Evolutionary conservation across 768 basidiomycete genomes (phyloP).

Genomic region (Russula emetica): DNA sequence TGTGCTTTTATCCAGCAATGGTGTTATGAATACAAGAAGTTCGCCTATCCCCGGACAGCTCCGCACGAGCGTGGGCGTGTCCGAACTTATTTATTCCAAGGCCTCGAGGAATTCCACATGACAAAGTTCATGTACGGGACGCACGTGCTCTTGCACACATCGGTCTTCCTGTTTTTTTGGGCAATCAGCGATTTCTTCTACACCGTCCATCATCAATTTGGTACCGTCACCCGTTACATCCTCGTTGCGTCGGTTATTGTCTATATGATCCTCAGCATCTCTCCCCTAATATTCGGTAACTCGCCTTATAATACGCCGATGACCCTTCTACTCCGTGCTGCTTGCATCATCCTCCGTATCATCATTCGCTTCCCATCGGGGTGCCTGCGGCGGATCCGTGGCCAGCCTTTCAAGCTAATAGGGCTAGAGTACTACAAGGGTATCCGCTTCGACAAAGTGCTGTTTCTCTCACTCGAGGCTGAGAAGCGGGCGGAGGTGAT

Average conservation of each 20-base stretch:
- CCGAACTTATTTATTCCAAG: slow-evolving; percentile 11
- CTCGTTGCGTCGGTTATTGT: neutral
- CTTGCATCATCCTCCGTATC: neutral
- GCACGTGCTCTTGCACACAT: slow-evolving; percentile 14
- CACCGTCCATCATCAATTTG: neutral
- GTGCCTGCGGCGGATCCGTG: neutral
- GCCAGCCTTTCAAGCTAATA: neutral
- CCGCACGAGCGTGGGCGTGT: slow-evolving; percentile 18
- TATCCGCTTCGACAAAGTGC: slow-evolving; percentile 4
- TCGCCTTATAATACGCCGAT: slow-evolving; percentile 20
- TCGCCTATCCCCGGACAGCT: slow-evolving; percentile 3
- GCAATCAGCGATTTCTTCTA: slow-evolving; percentile 12
- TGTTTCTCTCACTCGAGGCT: neutral
- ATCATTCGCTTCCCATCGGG: neutral
- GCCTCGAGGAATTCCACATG: slow-evolving; percentile 15
- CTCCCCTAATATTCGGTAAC: slow-evolving; percentile 9
- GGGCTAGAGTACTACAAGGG: neutral
- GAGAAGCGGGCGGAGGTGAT: neutral
- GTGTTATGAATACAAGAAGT: slow-evolving; percentile 13
- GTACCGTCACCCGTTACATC: neutral
- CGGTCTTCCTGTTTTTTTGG: slow-evolving; percentile 23
- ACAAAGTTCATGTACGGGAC: slow-evolving; percentile 9
- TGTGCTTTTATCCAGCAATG: slow-evolving; percentile 25
- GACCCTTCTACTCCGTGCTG: slow-evolving; percentile 6
- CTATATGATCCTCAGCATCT: slow-evolving; percentile 16